A percentile compares a stretch with the other conserved stretches of the same genome.
These are phyloP conservation scores for Chytriomyces sp. DNA, from an alignment of 192 early-diverging fungal species.

Conservation along the genomic window DNA sequence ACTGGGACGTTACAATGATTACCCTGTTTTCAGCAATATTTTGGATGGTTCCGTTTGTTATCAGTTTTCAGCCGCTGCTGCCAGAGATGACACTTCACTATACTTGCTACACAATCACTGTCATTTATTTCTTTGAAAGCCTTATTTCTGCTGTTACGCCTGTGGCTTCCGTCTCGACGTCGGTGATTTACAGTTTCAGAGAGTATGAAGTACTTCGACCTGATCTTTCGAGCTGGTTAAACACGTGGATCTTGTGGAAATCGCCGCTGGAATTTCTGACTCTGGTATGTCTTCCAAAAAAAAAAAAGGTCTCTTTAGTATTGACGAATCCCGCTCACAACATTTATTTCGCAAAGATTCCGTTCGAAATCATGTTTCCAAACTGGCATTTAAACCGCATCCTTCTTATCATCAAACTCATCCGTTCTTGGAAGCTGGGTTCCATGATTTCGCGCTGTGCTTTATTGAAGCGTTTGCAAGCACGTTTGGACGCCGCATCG, in stretches of 20 bases:
- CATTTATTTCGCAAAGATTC: neutral
- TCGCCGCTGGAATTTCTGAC: too few relatives aligned
- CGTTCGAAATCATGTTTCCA: conserved; percentile 1
- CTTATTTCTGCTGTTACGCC: neutral
- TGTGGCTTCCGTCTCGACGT: neutral
- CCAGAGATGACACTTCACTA: too few relatives aligned
- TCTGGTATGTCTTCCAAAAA: too few relatives aligned
- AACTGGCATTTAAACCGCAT: neutral
- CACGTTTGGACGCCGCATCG: neutral
- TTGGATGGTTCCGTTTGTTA: neutral
- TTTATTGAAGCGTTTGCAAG: neutral
- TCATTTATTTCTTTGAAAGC: neutral
- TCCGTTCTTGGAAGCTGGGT: neutral
- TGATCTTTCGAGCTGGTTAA: neutral
- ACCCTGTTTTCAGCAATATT: too few relatives aligned
- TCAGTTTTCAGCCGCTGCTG: neutral
- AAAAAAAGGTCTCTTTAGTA: too few relatives aligned
- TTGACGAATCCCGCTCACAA: too few relatives aligned
- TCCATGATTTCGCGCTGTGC: neutral
- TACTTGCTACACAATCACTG: neutral
- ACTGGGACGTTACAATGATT: neutral
- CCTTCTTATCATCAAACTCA: neutral
- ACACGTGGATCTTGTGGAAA: too few relatives aligned
- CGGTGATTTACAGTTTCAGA: conserved; percentile 14
- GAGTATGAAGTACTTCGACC: conserved; percentile 1